Percentiles rank a stretch among this genome's conserved stretches.
phyloP scores from a whole-genome alignment of 441 rosid species.

The Eruca vesicaria region DNA sequence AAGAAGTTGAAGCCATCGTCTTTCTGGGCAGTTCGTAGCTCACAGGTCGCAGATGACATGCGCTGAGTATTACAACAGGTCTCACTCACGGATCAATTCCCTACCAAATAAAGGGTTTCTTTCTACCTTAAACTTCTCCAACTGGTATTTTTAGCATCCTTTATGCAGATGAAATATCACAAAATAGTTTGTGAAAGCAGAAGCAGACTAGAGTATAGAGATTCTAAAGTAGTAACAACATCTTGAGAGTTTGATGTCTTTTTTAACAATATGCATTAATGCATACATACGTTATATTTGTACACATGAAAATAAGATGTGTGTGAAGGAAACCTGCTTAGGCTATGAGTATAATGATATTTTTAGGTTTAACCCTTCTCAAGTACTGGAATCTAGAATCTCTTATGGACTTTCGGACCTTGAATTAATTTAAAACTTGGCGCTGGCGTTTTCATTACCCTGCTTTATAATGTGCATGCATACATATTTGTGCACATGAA shows the following conservation, averaged over 20 bases:
- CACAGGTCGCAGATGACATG: slow-evolving; percentile 68
- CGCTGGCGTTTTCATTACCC: neutral
- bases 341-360: neutral
- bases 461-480: no score
- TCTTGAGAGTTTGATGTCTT: neutral
- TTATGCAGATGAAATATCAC: slow-evolving; percentile 3
- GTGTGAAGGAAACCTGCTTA: neutral
- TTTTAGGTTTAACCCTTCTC: neutral
- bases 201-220: neutral
- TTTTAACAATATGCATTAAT: neutral
- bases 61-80: slow-evolving; percentile 1
- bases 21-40: slow-evolving; percentile 88
- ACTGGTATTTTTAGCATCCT: neutral
- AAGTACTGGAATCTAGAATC: neutral
- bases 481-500: neutral
- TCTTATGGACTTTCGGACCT: neutral
- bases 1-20: slow-evolving; percentile 70
- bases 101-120: neutral
- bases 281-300: neutral
- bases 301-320: neutral
- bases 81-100: neutral
- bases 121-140: neutral
- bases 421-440: neutral
- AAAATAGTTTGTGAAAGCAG: neutral
- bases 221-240: neutral